These are phyloP conservation scores for Calonectria pauciramosa DNA, from an alignment of 2,329 filamentous ascomycete genomes.

Conservation along the genomic window DNA sequence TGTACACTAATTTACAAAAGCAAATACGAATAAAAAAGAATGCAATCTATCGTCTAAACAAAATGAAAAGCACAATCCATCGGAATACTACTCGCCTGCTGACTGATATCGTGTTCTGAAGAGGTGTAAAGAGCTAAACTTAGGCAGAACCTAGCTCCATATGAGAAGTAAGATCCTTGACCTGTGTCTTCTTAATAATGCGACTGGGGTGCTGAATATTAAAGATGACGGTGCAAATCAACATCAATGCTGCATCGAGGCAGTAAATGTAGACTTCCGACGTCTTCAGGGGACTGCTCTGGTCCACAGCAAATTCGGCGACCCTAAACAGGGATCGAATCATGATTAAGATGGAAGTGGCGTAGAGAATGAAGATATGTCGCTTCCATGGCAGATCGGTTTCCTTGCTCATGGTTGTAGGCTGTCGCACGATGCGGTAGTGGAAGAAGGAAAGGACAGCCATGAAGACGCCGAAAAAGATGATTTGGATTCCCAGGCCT, in stretches of 20 bases:
- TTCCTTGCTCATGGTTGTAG: slow-evolving; percentile 23
- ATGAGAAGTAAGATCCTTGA: not conserved
- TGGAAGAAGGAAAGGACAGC: slow-evolving; percentile 60
- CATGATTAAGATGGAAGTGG: slow-evolving; percentile 53
- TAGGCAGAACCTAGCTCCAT: not conserved
- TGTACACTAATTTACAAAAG: not conserved
- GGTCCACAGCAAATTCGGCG: slow-evolving; percentile 9
- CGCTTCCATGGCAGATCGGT: slow-evolving; percentile 46
- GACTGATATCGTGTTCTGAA: not conserved
- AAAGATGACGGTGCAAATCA: not conserved
- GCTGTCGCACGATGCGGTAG: slow-evolving; percentile 20
- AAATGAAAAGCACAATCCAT: not conserved
- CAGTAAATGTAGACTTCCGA: slow-evolving; percentile 6
- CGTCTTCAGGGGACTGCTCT: slow-evolving; percentile 1
- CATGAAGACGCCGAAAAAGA: slow-evolving; percentile 68
- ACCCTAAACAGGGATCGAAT: slow-evolving; percentile 38
- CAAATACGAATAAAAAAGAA: not conserved
- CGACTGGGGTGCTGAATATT: not conserved
- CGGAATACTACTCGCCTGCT: not conserved
- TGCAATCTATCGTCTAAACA: not conserved
- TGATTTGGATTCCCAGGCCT: slow-evolving; percentile 67
- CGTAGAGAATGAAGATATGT: slow-evolving; percentile 52
- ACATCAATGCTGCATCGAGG: not conserved
- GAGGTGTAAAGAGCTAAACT: not conserved
- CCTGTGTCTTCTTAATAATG: not conserved